Percentiles rank a stretch among this genome's conserved stretches.
Conservation (phyloP, 257 asterid species). For the Primulina eburnea region DNA sequence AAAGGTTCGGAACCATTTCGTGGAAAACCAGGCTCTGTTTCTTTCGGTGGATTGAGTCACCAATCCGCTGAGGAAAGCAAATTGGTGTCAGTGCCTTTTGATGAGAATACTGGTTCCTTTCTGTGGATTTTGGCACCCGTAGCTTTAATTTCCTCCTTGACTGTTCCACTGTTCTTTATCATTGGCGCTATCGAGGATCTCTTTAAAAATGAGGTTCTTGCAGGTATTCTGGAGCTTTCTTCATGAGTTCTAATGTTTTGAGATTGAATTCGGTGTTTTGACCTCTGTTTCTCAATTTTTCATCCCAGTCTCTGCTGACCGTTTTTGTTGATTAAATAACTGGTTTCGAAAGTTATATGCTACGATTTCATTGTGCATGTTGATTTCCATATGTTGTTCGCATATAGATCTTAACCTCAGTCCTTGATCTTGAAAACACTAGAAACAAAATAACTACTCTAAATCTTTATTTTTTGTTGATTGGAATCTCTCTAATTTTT, state of each 20-base stretch:
- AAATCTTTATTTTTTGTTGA: neutral
- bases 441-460: neutral
- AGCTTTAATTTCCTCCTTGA: slow-evolving; percentile 62
- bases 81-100: slow-evolving; percentile 65
- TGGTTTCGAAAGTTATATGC: slow-evolving; percentile 2
- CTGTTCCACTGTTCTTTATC: slow-evolving; percentile 65
- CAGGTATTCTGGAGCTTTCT: slow-evolving; percentile 43
- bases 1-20: slow-evolving; percentile 55
- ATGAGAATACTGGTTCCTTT: slow-evolving; percentile 57
- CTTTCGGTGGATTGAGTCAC: slow-evolving; percentile 68
- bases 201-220: slow-evolving; percentile 53
- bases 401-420: neutral
- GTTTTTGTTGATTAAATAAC: neutral
- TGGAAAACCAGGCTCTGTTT: slow-evolving; percentile 81
- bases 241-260: slow-evolving; percentile 10
- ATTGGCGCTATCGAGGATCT: slow-evolving; percentile 50
- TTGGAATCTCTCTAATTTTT: neutral
- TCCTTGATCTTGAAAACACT: neutral
- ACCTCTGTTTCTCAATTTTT: neutral
- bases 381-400: neutral
- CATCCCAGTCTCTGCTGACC: neutral
- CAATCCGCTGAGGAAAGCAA: slow-evolving; percentile 71
- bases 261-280: slow-evolving; percentile 5
- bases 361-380: neutral
- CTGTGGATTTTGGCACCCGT: slow-evolving; percentile 82